A percentile compares a stretch with the other conserved stretches of the same genome.
These are phyloP conservation scores for Salix purpurea DNA, from an alignment of 345 rosid genomes.

Conservation along the genomic window DNA sequence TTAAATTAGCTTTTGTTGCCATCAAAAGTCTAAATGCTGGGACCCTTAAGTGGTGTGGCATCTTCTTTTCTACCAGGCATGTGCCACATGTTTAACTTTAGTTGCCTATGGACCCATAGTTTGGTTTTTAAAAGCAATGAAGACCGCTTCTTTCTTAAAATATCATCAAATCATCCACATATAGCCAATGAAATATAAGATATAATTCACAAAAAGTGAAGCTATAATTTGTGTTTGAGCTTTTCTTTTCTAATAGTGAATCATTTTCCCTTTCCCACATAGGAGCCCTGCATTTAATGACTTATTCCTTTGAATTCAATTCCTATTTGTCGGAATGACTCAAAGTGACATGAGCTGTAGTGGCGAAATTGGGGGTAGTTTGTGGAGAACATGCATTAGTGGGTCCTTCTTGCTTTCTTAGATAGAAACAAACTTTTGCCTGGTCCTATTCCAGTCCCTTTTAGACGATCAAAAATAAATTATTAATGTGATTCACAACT, in stretches of 20 bases:
- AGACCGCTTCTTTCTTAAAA: neutral
- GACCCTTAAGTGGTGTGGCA: constrained; percentile 5
- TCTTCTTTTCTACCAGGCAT: constrained; percentile 29
- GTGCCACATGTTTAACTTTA: constrained; percentile 8
- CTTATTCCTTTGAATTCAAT: constrained; percentile 1
- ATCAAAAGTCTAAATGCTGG: constrained; percentile 9
- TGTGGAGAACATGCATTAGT: neutral
- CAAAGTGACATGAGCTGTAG: neutral
- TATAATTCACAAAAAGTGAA: neutral
- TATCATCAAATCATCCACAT: neutral
- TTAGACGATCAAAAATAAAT: neutral
- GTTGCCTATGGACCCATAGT: constrained; percentile 7
- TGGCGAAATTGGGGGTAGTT: neutral
- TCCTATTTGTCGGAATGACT: constrained; percentile 13
- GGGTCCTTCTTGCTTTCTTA: constrained; percentile 16
- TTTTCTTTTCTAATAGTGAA: constrained; percentile 1
- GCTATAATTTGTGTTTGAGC: neutral
- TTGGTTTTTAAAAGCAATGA: neutral
- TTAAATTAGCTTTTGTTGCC: constrained; percentile 3
- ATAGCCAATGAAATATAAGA: neutral
- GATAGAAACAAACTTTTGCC: neutral
- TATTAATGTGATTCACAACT: neutral
- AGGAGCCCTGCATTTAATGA: neutral
- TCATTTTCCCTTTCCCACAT: neutral
- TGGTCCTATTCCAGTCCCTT: neutral